A percentile compares a stretch with the other conserved stretches of the same genome.
These are phyloP conservation scores for Cryptomeria japonica DNA, from an alignment of 75 land plant species.

Conservation along the genomic window DNA sequence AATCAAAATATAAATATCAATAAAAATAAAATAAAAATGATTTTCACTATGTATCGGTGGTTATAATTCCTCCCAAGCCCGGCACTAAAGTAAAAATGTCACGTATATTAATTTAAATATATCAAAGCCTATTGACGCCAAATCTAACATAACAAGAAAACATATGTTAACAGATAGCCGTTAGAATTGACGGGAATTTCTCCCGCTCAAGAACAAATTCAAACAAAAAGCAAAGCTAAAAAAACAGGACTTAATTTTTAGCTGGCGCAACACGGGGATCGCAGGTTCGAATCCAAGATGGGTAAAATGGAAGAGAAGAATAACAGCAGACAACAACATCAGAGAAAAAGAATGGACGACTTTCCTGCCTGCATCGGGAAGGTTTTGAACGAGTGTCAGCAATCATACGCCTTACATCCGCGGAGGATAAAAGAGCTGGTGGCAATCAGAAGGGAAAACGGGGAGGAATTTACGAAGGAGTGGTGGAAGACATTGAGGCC, in stretches of 20 bases:
- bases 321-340: background rate
- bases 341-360: background rate
- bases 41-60: no score
- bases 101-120: no score
- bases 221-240: background rate
- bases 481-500: conserved; percentile 53
- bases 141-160: background rate
- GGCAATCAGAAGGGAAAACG: conserved; percentile 36
- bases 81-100: no score
- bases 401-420: conserved; percentile 54
- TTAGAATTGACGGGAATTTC: background rate
- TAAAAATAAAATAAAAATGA: no score
- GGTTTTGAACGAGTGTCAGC: conserved; percentile 58
- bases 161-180: background rate
- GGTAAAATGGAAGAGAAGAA: background rate
- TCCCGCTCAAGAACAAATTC: background rate
- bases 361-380: conserved; percentile 19
- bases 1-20: no score
- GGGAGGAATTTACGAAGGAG: conserved; percentile 30
- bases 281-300: conserved; percentile 7
- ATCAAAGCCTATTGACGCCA: background rate
- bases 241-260: background rate
- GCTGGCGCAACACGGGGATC: background rate
- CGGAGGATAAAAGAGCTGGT: conserved; percentile 72
- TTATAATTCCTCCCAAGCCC: no score